Evolutionary conservation across 345 rosid species (phyloP), one percentile per base, ranked within the genome.

Genomic region (Trapa incisa): DNA sequence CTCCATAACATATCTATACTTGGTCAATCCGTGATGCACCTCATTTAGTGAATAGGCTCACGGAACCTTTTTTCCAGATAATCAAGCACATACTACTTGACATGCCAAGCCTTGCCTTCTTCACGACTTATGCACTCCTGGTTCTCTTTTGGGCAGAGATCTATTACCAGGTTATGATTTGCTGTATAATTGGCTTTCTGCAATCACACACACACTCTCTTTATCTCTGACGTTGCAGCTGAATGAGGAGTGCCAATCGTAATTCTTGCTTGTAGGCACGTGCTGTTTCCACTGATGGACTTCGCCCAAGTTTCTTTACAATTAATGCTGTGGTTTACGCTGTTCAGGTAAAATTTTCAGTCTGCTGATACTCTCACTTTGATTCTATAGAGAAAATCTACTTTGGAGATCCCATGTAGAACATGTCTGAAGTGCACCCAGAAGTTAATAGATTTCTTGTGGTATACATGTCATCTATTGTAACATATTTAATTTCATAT

Each of bases 141-240:
- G 95, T 92, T 67, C 88, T 92, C 75, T 92, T 92, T 74, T 92
- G 98, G 98, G 98, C 98, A 1, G 98, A 92, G 78, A 92, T 92
- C 61, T 92, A 92, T 77, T 86, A 89, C 72, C 98, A 92, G 98
- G 98, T 87, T 17, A 9, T 61, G 14, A 52, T 41, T 41, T 41
- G 43, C 43, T 41, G 6, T 11, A 32, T 32, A 47, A 2, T 12
- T 29, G 29, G 45, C 52, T 16, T 35, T 13, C 47, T 13, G 38
- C 10, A 35, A 47, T 41, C 29, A 22, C 29, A 22, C 29, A 22
- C 29, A 22, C 29, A 22, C 43, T 4, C 17, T 67, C 29, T 22
- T 22, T 22, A 17, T 47, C 7, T 33, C 57, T 47, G 32, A 45
- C 35, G 64, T 13, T 47, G 2, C 14, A 39, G 56, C 38, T 66